Base-by-base conservation (phyloP, 2,329 filamentous ascomycete species). In the Lachnellula arida region DNA sequence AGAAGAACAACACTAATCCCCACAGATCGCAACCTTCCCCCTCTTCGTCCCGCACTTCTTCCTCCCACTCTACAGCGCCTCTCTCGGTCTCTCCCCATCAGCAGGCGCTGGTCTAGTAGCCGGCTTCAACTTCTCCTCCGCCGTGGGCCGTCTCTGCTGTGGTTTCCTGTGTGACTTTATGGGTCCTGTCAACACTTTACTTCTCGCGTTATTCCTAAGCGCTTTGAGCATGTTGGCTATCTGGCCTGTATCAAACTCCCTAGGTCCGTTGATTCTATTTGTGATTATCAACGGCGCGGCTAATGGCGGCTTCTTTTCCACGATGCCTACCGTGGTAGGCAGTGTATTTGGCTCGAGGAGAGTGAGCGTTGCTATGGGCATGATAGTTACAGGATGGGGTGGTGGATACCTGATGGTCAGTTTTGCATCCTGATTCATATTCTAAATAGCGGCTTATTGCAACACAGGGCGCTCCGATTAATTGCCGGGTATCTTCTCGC, bases 231-330 rank as follows among this genome's bases (percentile, higher is more conserved):
- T 85, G 75, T 71, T 86, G 14, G 76, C 78, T 1, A 71, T 86
- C 2, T 86, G 83, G 84, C 83, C 84, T 0, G 75, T 81, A 0
- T 81, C 80, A 1, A 78, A 72, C 8, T 77, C 77, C 0, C 67
- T 86, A 1, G 79, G 71, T 0, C 81, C 81, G 0, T 65, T 86
- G 28, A 70, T 80, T 15, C 68, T 77, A 0, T 87, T 87, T 63
- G 80, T 80, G 8, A 71, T 85, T 5, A 70, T 86, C 22, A 86
- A 85, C 59, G 84, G 84, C 0, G 70, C 77, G 39, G 76, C 79
- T 5, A 86, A 85, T 61, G 84, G 84, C 0, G 81, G 79, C 0
- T 86, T 86, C 71, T 86, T 87, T 63, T 78, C 79, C 1, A 80
- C 79, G 0, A 84, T 86, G 74, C 84, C 84, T 0, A 85, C 83